Evolutionary conservation across 2,329 filamentous ascomycete species (phyloP).

Genomic region (Pseudogymnoascus sp.): DNA sequence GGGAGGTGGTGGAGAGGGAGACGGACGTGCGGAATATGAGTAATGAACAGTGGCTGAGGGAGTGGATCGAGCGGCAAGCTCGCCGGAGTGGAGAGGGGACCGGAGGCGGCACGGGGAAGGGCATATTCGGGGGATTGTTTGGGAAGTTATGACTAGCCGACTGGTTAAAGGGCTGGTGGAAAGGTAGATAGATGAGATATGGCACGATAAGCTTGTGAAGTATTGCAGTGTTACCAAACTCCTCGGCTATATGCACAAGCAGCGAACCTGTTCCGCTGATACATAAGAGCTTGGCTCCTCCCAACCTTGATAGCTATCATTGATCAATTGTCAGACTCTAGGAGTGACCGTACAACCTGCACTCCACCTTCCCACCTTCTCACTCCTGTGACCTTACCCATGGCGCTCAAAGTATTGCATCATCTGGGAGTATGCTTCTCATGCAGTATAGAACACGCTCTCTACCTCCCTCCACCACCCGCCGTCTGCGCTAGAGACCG

Average conservation of each 20-base stretch:
- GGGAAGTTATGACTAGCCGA: slow-evolving; percentile 16
- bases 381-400: neutral
- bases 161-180: neutral
- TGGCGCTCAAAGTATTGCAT: neutral
- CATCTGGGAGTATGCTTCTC: slow-evolving; percentile 16
- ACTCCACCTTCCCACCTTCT: neutral
- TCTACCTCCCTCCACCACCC: slow-evolving; percentile 63
- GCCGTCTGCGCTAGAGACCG: slow-evolving; percentile 50
- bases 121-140: slow-evolving; percentile 37
- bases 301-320: neutral
- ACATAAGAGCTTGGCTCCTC: neutral
- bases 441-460: slow-evolving; percentile 60
- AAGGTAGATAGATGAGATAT: neutral
- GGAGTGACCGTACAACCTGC: neutral
- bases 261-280: neutral
- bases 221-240: neutral
- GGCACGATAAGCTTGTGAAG: neutral
- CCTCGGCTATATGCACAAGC: neutral
- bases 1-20: slow-evolving; percentile 45
- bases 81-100: slow-evolving; percentile 39
- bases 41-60: slow-evolving; percentile 43
- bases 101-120: slow-evolving; percentile 32
- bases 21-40: slow-evolving; percentile 42
- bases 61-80: slow-evolving; percentile 48
- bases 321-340: neutral